Conservation (phyloP, 108 stramenopile genomes). For the Cyclotella sp. region DNA sequence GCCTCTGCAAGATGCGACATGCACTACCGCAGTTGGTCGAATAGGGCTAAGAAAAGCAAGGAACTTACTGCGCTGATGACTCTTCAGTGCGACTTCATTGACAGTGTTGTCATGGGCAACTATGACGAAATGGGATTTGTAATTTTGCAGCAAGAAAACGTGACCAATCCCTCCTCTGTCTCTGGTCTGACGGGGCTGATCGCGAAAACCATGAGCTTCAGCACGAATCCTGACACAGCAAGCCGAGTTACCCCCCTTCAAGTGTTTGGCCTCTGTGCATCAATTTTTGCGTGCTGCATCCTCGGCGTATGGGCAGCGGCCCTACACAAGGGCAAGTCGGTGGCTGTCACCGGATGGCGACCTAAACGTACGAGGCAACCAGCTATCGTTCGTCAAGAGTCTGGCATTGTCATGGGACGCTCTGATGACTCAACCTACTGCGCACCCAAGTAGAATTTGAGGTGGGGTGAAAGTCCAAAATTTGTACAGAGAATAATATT, state of each 20-base stretch:
- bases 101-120: constrained; percentile 62
- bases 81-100: constrained; percentile 69
- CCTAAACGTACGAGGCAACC: constrained; percentile 6
- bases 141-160: constrained; percentile 9
- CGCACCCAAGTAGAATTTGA: neutral
- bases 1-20: constrained; percentile 71
- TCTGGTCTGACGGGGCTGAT: neutral
- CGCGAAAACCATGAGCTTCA: neutral
- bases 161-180: neutral
- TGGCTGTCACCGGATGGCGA: constrained; percentile 12
- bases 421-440: neutral
- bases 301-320: constrained; percentile 24
- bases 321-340: constrained; percentile 21
- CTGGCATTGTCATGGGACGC: constrained; percentile 19
- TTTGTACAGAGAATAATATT: too few species aligned
- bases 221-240: constrained; percentile 2
- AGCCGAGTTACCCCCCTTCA: constrained; percentile 21
- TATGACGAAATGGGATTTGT: constrained; percentile 80
- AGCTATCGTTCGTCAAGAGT: neutral
- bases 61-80: constrained; percentile 46
- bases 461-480: too few species aligned
- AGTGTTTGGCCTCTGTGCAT: constrained; percentile 27
- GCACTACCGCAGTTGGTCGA: constrained; percentile 56
- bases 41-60: constrained; percentile 30
- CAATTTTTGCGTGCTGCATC: constrained; percentile 18